Percentiles rank a stretch among this genome's conserved stretches.
These are phyloP conservation scores for Dipteronia dyeriana DNA, from an alignment of 345 rosid genomes.

Conservation along the genomic window DNA sequence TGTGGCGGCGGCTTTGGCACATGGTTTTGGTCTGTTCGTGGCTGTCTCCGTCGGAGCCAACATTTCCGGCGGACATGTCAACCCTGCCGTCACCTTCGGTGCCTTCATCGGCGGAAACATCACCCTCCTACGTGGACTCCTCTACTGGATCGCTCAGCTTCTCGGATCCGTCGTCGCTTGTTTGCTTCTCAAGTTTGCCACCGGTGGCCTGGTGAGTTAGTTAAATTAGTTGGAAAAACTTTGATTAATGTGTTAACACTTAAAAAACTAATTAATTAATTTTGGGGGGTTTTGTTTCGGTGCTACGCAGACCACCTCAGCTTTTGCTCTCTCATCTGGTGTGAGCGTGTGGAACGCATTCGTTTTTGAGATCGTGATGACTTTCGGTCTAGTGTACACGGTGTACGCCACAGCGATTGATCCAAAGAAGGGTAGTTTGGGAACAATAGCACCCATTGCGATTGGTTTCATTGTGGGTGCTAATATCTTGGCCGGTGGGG, in stretches of 20 bases:
- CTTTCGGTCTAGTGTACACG: slow-evolving; percentile 85
- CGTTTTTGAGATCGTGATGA: slow-evolving; percentile 93
- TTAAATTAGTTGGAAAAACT: background rate
- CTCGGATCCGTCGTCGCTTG: slow-evolving; percentile 85
- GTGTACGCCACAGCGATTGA: slow-evolving; percentile 93
- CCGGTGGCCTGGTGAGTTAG: slow-evolving; percentile 71
- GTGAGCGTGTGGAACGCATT: slow-evolving; percentile 76
- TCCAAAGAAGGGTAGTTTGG: slow-evolving; percentile 77
- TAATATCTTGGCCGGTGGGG: slow-evolving; percentile 87
- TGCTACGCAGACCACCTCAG: slow-evolving; percentile 52
- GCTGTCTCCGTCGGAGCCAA: slow-evolving; percentile 79
- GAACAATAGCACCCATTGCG: slow-evolving; percentile 73
- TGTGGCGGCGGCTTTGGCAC: slow-evolving; percentile 73
- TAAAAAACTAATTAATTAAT: too few relatives aligned
- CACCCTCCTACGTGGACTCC: slow-evolving; percentile 80
- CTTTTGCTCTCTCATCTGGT: slow-evolving; percentile 70
- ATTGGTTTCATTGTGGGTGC: slow-evolving; percentile 94
- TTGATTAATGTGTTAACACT: too few relatives aligned
- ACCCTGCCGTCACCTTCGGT: slow-evolving; percentile 91
- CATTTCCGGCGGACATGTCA: slow-evolving; percentile 95
- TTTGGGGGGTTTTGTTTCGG: background rate
- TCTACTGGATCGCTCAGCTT: slow-evolving; percentile 91
- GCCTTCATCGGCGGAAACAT: slow-evolving; percentile 87
- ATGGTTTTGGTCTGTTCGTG: slow-evolving; percentile 76
- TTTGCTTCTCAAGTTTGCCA: slow-evolving; percentile 74